Evolutionary conservation across 768 basidiomycete genomes (phyloP).

Genomic region (Termitomyces sp.): DNA sequence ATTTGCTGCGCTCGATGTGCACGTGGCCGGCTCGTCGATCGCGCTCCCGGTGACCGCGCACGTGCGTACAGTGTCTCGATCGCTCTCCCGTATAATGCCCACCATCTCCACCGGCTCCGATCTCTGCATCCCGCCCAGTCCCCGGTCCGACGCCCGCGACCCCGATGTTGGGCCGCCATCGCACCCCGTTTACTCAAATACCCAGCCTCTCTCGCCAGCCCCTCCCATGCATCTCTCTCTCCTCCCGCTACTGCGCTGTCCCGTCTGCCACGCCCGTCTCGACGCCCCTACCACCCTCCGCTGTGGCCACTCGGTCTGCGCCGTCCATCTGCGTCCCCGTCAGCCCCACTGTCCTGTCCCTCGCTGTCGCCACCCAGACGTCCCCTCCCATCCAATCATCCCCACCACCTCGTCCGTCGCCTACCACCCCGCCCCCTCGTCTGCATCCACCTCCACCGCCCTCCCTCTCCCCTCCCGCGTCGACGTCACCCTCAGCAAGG

Average conservation of each 20-base stretch:
- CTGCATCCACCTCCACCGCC: slow-evolving; percentile 8
- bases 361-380: slow-evolving; percentile 22
- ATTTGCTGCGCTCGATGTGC: background rate
- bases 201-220: background rate
- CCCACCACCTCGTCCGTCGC: slow-evolving; percentile 32
- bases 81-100: background rate
- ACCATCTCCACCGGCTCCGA: background rate
- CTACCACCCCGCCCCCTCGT: slow-evolving; percentile 27
- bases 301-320: slow-evolving; percentile 84
- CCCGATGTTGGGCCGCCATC: slow-evolving; percentile 12
- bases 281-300: slow-evolving; percentile 61
- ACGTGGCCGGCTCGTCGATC: background rate
- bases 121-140: background rate
- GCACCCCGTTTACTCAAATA: slow-evolving; percentile 2
- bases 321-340: slow-evolving; percentile 35
- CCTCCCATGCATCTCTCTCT: slow-evolving; percentile 12
- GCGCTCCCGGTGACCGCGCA: too few species aligned
- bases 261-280: slow-evolving; percentile 53
- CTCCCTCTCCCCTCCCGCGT: slow-evolving; percentile 13
- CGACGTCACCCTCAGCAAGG: slow-evolving; percentile 58
- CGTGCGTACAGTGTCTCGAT: background rate
- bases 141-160: background rate
- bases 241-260: slow-evolving; percentile 33
- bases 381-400: slow-evolving; percentile 30
- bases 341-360: slow-evolving; percentile 25